A percentile compares a stretch with the other conserved stretches of the same genome.
Evolutionary conservation across 2,329 filamentous ascomycete genomes (phyloP).

Genomic region (Paecilomyces sp.): DNA sequence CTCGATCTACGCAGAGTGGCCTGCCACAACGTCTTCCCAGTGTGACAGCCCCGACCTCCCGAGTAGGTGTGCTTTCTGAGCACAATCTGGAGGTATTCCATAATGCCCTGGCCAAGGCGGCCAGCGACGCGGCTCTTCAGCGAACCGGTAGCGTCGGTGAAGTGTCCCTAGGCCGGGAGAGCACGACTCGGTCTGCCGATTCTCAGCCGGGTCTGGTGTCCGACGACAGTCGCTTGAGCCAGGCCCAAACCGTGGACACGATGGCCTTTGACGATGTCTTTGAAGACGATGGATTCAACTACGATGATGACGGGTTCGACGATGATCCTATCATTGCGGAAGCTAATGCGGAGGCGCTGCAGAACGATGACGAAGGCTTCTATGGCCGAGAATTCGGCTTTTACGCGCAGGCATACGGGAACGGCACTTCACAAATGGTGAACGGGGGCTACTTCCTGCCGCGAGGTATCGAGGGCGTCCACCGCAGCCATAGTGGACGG

Average conservation of each 20-base stretch:
- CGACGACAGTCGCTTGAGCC: slow-evolving; percentile 44
- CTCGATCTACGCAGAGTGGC: slow-evolving; percentile 11
- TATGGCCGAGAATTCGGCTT: slow-evolving; percentile 97
- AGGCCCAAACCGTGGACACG: slow-evolving; percentile 36
- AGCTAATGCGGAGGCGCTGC: slow-evolving; percentile 87
- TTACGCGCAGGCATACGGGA: slow-evolving; percentile 58
- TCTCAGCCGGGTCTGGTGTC: slow-evolving; percentile 41
- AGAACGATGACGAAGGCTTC: slow-evolving; percentile 86
- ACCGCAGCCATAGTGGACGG: slow-evolving; percentile 64
- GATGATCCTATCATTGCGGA: slow-evolving; percentile 91
- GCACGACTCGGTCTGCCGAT: slow-evolving; percentile 27
- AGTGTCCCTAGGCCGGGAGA: slow-evolving; percentile 28
- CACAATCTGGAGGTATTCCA: slow-evolving; percentile 67
- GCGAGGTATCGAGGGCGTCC: slow-evolving; percentile 55
- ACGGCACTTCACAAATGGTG: slow-evolving; percentile 51
- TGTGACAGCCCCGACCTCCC: slow-evolving; percentile 27
- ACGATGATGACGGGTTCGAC: slow-evolving; percentile 60
- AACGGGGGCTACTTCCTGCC: slow-evolving; percentile 88
- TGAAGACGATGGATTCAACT: slow-evolving; percentile 41
- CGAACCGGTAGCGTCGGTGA: slow-evolving; percentile 48
- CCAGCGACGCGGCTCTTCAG: slow-evolving; percentile 68
- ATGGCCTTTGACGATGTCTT: slow-evolving; percentile 31
- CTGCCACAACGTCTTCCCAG: slow-evolving; percentile 19
- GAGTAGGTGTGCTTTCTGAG: slow-evolving; percentile 40
- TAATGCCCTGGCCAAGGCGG: slow-evolving; percentile 73